Percentiles rank a stretch among this genome's conserved stretches.
Evolutionary conservation across 2,329 filamentous ascomycete species (phyloP).

Genomic region (Fusarium irregulare): DNA sequence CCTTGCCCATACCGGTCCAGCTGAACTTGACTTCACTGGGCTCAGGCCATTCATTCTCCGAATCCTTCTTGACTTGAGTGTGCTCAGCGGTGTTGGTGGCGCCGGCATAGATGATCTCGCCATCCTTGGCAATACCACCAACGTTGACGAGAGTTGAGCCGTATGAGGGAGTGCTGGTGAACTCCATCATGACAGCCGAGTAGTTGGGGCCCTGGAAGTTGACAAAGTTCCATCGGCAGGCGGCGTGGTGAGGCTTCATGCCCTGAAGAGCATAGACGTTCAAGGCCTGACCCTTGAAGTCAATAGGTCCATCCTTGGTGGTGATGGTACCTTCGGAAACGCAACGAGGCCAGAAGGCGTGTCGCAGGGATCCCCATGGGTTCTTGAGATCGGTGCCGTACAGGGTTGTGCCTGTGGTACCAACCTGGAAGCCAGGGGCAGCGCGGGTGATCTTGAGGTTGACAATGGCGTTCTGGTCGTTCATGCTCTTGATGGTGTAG

Average conservation of each 20-base stretch:
- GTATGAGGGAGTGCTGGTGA: slow-evolving; percentile 92
- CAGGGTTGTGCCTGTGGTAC: slow-evolving; percentile 83
- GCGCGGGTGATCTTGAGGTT: slow-evolving; percentile 83
- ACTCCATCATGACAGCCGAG: slow-evolving; percentile 95
- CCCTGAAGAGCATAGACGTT: slow-evolving; percentile 91
- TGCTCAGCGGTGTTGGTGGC: slow-evolving; percentile 74
- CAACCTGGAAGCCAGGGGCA: slow-evolving; percentile 85
- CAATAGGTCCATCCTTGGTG: slow-evolving; percentile 82
- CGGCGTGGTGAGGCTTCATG: slow-evolving; percentile 99
- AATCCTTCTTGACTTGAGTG: slow-evolving; percentile 75
- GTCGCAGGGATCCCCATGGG: slow-evolving; percentile 93
- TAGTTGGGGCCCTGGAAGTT: slow-evolving; percentile 89
- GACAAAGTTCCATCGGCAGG: slow-evolving; percentile 91
- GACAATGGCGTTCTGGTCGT: slow-evolving; percentile 82
- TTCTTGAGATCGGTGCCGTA: slow-evolving; percentile 87
- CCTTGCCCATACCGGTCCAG: slow-evolving; percentile 83
- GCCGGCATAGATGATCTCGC: slow-evolving; percentile 80
- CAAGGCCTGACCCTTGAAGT: slow-evolving; percentile 83
- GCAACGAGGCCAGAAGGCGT: slow-evolving; percentile 94
- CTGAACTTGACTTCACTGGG: slow-evolving; percentile 79
- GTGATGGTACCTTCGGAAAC: slow-evolving; percentile 84
- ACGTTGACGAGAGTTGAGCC: slow-evolving; percentile 86
- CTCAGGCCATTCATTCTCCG: slow-evolving; percentile 88
- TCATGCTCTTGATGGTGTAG: slow-evolving; percentile 91
- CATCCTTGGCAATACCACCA: slow-evolving; percentile 83